Conservation (phyloP, 2,329 filamentous ascomycete species). For the Aureobasidium mangrovei region DNA sequence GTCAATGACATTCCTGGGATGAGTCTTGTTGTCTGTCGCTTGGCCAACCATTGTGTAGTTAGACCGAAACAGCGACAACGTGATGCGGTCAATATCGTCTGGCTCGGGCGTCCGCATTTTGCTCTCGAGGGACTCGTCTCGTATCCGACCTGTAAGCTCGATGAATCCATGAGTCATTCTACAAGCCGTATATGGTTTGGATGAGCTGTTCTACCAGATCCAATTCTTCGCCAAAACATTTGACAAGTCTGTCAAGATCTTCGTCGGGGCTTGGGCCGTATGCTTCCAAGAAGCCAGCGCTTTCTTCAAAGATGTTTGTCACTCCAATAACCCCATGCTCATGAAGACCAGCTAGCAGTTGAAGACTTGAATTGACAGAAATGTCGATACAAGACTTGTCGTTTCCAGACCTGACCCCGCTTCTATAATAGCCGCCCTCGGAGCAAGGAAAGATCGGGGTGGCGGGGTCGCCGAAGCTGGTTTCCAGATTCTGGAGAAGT, state of each 20-base stretch:
- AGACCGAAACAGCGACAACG: background rate
- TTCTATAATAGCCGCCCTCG: no score
- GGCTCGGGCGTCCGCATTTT: background rate
- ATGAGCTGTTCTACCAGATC: slow-evolving; percentile 20
- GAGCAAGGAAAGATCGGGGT: no score
- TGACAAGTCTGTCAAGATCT: slow-evolving; percentile 19
- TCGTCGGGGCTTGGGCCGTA: slow-evolving; percentile 23
- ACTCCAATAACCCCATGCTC: slow-evolving; percentile 24
- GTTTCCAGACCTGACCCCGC: no score
- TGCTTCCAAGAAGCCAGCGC: slow-evolving; percentile 24
- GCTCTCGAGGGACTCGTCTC: slow-evolving; percentile 19
- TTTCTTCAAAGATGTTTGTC: slow-evolving; percentile 22
- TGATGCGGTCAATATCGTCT: background rate
- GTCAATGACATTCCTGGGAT: slow-evolving; percentile 29
- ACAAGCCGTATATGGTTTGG: slow-evolving; percentile 27
- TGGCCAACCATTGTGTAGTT: slow-evolving; percentile 25
- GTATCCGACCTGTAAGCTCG: slow-evolving; percentile 23
- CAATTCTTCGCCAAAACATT: slow-evolving; percentile 21
- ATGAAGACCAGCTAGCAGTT: no score
- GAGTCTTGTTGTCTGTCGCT: slow-evolving; percentile 28
- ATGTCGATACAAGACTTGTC: no score
- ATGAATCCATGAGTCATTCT: slow-evolving; percentile 27
- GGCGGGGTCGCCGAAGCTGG: no score
- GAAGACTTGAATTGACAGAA: no score
- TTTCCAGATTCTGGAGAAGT: no score